Percentiles rank a stretch among this genome's conserved stretches.
Conservation (phyloP, 495 filamentous ascomycete genomes). For the Penicillium lividum region DNA sequence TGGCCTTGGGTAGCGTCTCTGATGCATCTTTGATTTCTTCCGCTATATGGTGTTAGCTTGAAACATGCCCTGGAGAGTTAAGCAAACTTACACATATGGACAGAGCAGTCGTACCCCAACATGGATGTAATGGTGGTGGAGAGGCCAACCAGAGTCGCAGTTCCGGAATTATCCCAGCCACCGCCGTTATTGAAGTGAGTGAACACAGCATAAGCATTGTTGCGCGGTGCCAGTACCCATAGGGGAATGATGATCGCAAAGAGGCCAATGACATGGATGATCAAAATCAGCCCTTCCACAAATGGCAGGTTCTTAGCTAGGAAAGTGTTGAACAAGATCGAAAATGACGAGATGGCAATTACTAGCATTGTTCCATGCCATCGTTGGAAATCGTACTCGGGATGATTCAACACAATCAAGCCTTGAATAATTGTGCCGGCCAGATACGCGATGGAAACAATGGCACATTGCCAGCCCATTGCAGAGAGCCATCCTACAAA, state of each 20-base stretch:
- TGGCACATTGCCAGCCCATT: slow-evolving; percentile 55
- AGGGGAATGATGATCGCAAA: slow-evolving; percentile 52
- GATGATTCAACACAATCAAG: slow-evolving; percentile 40
- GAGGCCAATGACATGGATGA: slow-evolving; percentile 60
- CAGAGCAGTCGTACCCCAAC: slow-evolving; percentile 51
- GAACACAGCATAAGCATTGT: slow-evolving; percentile 57
- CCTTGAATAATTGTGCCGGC: slow-evolving; percentile 59
- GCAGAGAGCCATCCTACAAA: slow-evolving; percentile 51
- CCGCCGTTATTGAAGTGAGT: slow-evolving; percentile 56
- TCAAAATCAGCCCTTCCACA: slow-evolving; percentile 58
- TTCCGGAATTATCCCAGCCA: slow-evolving; percentile 51
- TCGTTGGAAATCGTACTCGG: slow-evolving; percentile 51
- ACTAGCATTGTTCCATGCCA: slow-evolving; percentile 59
- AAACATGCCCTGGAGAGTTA: not conserved
- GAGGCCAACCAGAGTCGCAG: slow-evolving; percentile 54
- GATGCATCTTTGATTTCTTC: slow-evolving; percentile 54
- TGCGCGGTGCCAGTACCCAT: slow-evolving; percentile 47
- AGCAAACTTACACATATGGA: slow-evolving; percentile 44
- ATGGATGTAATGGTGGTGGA: slow-evolving; percentile 59
- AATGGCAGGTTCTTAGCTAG: slow-evolving; percentile 60
- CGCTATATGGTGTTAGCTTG: slow-evolving; percentile 42
- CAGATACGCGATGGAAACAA: slow-evolving; percentile 57
- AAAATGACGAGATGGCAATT: slow-evolving; percentile 47
- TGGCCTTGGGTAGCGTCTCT: slow-evolving; percentile 54
- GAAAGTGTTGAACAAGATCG: slow-evolving; percentile 51